Percentiles rank a stretch among this genome's conserved stretches.
phyloP scores from a whole-genome alignment of 106 monocot genomes.

The Xerophyta viscosa region DNA sequence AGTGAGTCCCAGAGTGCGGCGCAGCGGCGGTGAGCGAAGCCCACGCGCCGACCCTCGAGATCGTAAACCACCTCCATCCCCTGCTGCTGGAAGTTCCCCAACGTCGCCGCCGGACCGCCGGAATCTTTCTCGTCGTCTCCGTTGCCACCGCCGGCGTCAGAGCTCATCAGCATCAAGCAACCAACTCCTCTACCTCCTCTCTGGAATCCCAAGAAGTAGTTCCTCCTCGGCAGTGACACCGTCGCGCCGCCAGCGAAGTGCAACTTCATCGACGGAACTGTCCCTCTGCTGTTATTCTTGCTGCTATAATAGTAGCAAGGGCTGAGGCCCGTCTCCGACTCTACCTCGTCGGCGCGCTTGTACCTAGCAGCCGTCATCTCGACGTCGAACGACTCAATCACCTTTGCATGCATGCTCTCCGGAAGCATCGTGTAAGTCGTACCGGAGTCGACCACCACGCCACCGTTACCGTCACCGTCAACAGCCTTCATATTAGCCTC shows the following conservation, averaged over 20 bases:
- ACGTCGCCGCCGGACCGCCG: constrained; percentile 65
- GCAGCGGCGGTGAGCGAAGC: constrained; percentile 55
- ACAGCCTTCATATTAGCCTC: constrained; percentile 12
- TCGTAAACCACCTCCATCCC: constrained; percentile 96
- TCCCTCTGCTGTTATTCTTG: constrained; percentile 1
- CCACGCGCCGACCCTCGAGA: constrained; percentile 49
- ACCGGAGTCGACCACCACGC: constrained; percentile 83
- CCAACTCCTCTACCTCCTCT: constrained; percentile 39
- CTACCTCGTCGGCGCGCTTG: constrained; percentile 25
- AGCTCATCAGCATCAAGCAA: constrained; percentile 66
- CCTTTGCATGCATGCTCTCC: constrained; percentile 7
- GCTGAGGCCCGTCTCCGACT: constrained; percentile 43
- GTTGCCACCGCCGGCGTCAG: constrained; percentile 20
- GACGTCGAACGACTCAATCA: constrained; percentile 35
- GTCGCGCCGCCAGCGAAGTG: constrained; percentile 67
- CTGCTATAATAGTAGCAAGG: constrained; percentile 44
- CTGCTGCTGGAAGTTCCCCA: constrained; percentile 98
- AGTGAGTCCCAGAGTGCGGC: constrained; percentile 1
- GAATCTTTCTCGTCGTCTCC: constrained; percentile 19
- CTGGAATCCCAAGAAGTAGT: constrained; percentile 64
- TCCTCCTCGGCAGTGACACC: constrained; percentile 61
- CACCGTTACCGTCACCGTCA: constrained; percentile 52
- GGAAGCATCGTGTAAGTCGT: constrained; percentile 94
- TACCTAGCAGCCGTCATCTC: constrained; percentile 35
- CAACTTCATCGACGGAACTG: constrained; percentile 47